Evolutionary conservation across 495 filamentous ascomycete genomes (phyloP).

Genomic region (Podospora anserina): DNA sequence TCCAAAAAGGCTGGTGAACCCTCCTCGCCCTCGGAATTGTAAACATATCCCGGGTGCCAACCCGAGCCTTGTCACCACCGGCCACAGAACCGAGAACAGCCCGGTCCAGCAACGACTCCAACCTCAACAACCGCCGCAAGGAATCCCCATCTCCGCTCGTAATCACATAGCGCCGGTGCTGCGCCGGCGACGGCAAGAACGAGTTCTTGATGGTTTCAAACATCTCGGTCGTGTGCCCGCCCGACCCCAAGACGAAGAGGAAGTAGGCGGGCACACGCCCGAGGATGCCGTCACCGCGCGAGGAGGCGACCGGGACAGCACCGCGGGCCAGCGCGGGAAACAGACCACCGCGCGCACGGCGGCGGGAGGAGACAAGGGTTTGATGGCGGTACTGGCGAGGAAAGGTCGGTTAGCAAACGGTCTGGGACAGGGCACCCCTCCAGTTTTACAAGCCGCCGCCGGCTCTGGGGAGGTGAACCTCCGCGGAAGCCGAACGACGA

Average conservation of each 20-base stretch:
- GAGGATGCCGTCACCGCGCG: not conserved
- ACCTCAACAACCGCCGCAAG: conserved; percentile 31
- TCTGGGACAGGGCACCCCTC: too few species aligned
- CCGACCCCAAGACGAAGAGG: conserved; percentile 82
- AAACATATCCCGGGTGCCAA: conserved; percentile 53
- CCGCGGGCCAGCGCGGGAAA: not conserved
- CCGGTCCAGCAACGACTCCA: conserved; percentile 33
- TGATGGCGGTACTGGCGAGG: not conserved
- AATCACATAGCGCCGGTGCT: conserved; percentile 77
- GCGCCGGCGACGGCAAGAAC: conserved; percentile 44
- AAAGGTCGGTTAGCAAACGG: not conserved
- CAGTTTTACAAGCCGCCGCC: too few species aligned
- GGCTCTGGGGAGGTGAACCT: too few species aligned
- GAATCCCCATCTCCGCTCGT: conserved; percentile 75
- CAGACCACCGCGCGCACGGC: not conserved
- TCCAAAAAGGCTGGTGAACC: conserved; percentile 74
- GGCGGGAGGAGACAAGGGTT: not conserved
- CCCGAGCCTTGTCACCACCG: conserved; percentile 3
- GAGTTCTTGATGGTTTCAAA: conserved; percentile 65
- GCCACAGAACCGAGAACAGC: conserved; percentile 18
- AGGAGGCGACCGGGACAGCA: not conserved
- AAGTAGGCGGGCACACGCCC: conserved; percentile 54
- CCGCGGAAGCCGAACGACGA: too few species aligned
- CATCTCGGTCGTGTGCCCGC: conserved; percentile 95
- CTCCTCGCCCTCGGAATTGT: conserved; percentile 66